These are phyloP conservation scores for Cornus kousa DNA, from an alignment of 148 eudicot genomes.

Conservation along the genomic window DNA sequence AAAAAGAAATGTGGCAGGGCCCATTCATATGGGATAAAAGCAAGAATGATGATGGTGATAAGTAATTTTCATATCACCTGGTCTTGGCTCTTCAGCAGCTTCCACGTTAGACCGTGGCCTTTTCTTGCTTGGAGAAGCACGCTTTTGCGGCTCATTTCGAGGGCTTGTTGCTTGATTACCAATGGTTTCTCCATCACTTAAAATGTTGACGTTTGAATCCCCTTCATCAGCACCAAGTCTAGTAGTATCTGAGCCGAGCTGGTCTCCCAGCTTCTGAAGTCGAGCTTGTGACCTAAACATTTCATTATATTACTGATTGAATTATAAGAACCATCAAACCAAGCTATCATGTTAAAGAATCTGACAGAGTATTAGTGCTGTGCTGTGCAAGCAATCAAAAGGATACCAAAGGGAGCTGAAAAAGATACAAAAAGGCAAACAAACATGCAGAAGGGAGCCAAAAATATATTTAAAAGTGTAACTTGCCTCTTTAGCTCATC, in stretches of 20 bases:
- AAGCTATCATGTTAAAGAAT: not conserved
- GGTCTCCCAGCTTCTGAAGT: slow-evolving; percentile 73
- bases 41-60: no score
- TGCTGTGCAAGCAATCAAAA: not conserved
- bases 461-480: slow-evolving; percentile 1
- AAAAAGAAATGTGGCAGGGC: no score
- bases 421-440: no score
- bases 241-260: slow-evolving; percentile 52
- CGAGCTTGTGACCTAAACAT: slow-evolving; percentile 67
- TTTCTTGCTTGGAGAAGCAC: slow-evolving; percentile 47
- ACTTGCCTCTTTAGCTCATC: slow-evolving; percentile 76
- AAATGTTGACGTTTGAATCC: slow-evolving; percentile 40
- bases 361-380: not conserved
- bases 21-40: no score
- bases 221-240: slow-evolving; percentile 45
- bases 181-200: slow-evolving; percentile 50
- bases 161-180: slow-evolving; percentile 25
- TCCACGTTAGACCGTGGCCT: slow-evolving; percentile 32
- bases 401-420: not conserved
- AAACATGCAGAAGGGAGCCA: no score
- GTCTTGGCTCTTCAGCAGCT: slow-evolving; percentile 34
- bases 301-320: slow-evolving; percentile 1
- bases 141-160: slow-evolving; percentile 19
- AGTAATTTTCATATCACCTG: slow-evolving; percentile 36
- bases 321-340: slow-evolving; percentile 4